Conservation (phyloP, 2,329 filamentous ascomycete species). For the Exophiala xenobiotica region DNA sequence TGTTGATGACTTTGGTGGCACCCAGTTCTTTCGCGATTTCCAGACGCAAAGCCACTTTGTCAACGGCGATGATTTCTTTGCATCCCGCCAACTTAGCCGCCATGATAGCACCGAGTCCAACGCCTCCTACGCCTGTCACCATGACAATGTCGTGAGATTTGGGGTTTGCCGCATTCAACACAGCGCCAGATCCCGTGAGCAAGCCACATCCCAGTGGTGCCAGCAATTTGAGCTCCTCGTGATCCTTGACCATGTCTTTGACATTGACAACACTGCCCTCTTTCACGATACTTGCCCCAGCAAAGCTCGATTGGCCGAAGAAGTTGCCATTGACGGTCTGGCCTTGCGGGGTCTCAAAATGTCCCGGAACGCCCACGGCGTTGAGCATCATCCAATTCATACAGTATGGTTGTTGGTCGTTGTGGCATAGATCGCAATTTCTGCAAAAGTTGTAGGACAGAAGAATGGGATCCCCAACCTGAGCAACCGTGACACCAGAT, state of each 20-base stretch:
- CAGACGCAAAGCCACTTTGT: conserved; percentile 36
- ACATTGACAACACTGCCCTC: conserved; percentile 46
- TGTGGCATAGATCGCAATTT: conserved; percentile 49
- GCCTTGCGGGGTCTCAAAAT: conserved; percentile 7
- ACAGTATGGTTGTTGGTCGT: conserved; percentile 52
- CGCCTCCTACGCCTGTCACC: conserved; percentile 38
- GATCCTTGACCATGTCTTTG: conserved; percentile 37
- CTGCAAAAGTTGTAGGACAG: conserved; percentile 50
- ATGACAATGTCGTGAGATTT: conserved; percentile 40
- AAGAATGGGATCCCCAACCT: conserved; percentile 33
- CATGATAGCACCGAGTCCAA: neutral
- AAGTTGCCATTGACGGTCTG: conserved; percentile 42
- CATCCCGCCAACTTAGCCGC: conserved; percentile 43
- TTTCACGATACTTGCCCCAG: conserved; percentile 41
- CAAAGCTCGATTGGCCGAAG: conserved; percentile 51
- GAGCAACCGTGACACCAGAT: neutral
- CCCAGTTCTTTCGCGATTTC: conserved; percentile 40
- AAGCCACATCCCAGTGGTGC: conserved; percentile 49
- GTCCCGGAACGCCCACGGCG: conserved; percentile 31
- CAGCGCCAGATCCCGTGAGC: conserved; percentile 42
- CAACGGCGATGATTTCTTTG: conserved; percentile 41
- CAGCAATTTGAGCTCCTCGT: conserved; percentile 40
- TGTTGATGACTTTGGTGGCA: conserved; percentile 41
- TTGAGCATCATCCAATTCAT: conserved; percentile 49
- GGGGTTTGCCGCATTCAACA: conserved; percentile 42